phyloP scores from a whole-genome alignment of 2,329 filamentous ascomycete genomes.

The Teratosphaeria viscida region DNA sequence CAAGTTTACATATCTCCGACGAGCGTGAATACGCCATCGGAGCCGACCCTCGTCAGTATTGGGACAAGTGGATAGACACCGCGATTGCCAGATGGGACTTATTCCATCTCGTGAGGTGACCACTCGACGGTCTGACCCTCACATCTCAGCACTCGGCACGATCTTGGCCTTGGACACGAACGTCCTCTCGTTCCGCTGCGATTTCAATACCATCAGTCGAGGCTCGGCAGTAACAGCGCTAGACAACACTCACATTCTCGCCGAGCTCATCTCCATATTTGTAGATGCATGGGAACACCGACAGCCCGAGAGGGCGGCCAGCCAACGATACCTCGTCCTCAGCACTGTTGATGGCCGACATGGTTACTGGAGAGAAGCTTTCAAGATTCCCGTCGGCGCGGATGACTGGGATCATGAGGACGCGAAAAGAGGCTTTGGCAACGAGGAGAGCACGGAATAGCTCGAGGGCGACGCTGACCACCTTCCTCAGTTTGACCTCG shows the following conservation, averaged over 20 bases:
- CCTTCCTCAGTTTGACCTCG: background rate
- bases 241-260: constrained; percentile 1
- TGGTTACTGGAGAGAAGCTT: background rate
- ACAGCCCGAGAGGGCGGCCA: background rate
- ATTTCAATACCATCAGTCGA: background rate
- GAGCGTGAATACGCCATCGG: no score
- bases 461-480: background rate
- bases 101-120: no score
- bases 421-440: background rate
- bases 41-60: no score
- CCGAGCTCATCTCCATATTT: constrained; percentile 4
- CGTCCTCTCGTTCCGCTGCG: background rate
- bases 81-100: no score
- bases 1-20: no score
- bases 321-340: constrained; percentile 1
- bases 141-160: background rate
- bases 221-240: background rate
- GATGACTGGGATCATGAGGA: background rate
- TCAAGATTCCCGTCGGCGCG: background rate
- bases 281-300: constrained; percentile 1
- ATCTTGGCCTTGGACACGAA: background rate
- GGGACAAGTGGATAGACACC: no score
- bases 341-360: background rate
- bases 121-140: background rate
- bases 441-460: constrained; percentile 1